These are phyloP conservation scores for Arthroderma uncinatum DNA, from an alignment of 2,329 filamentous ascomycete genomes.

Conservation along the genomic window DNA sequence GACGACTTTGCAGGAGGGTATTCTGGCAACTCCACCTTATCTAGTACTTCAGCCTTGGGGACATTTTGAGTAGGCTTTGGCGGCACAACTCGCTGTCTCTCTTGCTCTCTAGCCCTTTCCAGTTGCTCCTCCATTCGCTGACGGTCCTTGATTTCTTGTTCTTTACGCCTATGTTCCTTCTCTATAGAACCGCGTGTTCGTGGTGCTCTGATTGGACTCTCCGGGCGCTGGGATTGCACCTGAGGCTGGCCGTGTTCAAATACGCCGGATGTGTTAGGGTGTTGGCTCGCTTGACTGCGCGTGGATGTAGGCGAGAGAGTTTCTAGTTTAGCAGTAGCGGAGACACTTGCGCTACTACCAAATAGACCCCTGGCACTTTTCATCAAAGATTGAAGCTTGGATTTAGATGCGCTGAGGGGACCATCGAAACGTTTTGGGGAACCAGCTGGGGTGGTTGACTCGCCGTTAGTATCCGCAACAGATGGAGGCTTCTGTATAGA, in stretches of 20 bases:
- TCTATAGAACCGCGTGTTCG: slow-evolving; percentile 51
- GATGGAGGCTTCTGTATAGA: slow-evolving; percentile 51
- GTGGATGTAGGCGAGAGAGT: slow-evolving; percentile 35
- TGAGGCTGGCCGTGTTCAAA: slow-evolving; percentile 9
- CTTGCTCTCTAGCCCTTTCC: slow-evolving; percentile 26
- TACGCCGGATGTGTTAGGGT: slow-evolving; percentile 18
- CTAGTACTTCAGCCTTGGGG: slow-evolving; percentile 25
- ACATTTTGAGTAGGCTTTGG: slow-evolving; percentile 26
- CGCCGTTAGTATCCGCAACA: slow-evolving; percentile 45
- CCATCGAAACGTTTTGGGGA: slow-evolving; percentile 56
- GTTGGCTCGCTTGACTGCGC: slow-evolving; percentile 22
- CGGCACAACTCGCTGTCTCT: slow-evolving; percentile 25
- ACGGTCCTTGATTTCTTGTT: slow-evolving; percentile 17
- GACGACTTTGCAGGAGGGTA: slow-evolving; percentile 16
- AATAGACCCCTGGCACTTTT: slow-evolving; percentile 79
- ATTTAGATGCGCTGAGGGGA: slow-evolving; percentile 82
- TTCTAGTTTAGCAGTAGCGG: slow-evolving; percentile 49
- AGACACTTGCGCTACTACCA: slow-evolving; percentile 56
- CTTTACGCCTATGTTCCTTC: slow-evolving; percentile 34
- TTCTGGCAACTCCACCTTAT: slow-evolving; percentile 17
- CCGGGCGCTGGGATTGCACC: slow-evolving; percentile 10
- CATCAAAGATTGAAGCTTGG: slow-evolving; percentile 80
- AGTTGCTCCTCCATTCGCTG: slow-evolving; percentile 27
- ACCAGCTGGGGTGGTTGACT: slow-evolving; percentile 47
- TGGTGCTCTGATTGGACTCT: slow-evolving; percentile 28